Evolutionary conservation across 306 rosid genomes (phyloP).

Genomic region (Trifolium fragiferum): DNA sequence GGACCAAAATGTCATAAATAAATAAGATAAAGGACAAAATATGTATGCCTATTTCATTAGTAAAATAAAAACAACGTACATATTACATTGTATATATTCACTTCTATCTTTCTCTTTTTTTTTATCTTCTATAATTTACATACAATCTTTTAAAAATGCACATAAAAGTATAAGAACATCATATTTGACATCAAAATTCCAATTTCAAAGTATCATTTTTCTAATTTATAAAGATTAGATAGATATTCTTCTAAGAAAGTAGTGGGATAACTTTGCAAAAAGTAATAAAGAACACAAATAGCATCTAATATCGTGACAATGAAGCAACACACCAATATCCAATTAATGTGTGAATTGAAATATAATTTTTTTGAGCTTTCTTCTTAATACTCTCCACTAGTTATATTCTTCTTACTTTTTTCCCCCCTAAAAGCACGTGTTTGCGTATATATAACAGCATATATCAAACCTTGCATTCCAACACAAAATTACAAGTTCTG

Average conservation of each 20-base stretch:
- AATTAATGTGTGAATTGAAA: conserved; percentile 41
- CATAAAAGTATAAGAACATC: no score
- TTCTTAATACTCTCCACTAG: conserved; percentile 42
- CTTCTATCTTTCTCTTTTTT: no score
- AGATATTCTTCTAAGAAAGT: conserved; percentile 17
- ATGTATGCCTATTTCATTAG: no score
- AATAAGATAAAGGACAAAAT: no score
- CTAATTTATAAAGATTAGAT: background rate
- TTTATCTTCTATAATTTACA: no score
- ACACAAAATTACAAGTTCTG: conserved; percentile 12
- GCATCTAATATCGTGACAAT: conserved; percentile 30
- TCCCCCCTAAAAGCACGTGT: background rate
- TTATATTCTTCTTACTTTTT: conserved; percentile 42
- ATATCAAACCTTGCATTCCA: conserved; percentile 23
- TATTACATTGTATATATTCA: background rate
- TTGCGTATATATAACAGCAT: background rate
- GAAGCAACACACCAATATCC: conserved; percentile 38
- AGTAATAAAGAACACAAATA: conserved; percentile 10
- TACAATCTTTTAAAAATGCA: no score
- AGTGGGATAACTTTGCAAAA: conserved; percentile 41
- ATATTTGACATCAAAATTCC: no score
- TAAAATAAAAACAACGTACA: no score
- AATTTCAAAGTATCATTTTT: no score
- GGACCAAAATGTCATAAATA: no score
- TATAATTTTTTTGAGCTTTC: conserved; percentile 47